phyloP scores from a whole-genome alignment of 1,284 basidiomycete species.

The Volvariella volvacea region DNA sequence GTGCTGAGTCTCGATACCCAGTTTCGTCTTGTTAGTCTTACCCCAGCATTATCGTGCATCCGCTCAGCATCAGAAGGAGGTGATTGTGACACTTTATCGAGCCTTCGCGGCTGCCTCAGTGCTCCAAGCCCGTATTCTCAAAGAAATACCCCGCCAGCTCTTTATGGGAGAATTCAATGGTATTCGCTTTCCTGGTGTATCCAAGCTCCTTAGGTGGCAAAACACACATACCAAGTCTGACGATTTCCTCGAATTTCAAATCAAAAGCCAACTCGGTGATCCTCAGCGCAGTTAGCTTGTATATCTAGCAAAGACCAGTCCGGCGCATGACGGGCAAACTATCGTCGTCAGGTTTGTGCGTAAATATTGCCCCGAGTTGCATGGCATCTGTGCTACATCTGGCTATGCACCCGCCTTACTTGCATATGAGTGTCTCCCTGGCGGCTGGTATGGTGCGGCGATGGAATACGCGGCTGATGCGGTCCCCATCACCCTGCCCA shows the following conservation, averaged over 20 bases:
- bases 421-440: constrained; percentile 15
- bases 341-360: constrained; percentile 13
- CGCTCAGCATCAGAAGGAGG: constrained; percentile 8
- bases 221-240: neutral
- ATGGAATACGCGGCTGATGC: constrained; percentile 14
- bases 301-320: constrained; percentile 1
- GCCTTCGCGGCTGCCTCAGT: constrained; percentile 13
- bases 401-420: constrained; percentile 15
- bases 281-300: neutral
- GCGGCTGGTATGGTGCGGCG: constrained; percentile 17
- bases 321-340: neutral
- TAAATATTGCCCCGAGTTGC: constrained; percentile 11
- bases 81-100: constrained; percentile 11
- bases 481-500: constrained; percentile 2
- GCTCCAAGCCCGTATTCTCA: constrained; percentile 9
- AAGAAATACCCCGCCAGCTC: constrained; percentile 5
- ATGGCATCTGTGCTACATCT: constrained; percentile 11
- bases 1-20: constrained; percentile 6
- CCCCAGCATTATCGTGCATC: constrained; percentile 8
- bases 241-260: constrained; percentile 4
- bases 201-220: constrained; percentile 6
- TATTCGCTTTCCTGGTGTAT: constrained; percentile 5
- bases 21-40: constrained; percentile 8
- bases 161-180: neutral
- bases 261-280: neutral